Evolutionary conservation across 1,284 basidiomycete genomes (phyloP).

Genomic region (Boletus nobilissimus): DNA sequence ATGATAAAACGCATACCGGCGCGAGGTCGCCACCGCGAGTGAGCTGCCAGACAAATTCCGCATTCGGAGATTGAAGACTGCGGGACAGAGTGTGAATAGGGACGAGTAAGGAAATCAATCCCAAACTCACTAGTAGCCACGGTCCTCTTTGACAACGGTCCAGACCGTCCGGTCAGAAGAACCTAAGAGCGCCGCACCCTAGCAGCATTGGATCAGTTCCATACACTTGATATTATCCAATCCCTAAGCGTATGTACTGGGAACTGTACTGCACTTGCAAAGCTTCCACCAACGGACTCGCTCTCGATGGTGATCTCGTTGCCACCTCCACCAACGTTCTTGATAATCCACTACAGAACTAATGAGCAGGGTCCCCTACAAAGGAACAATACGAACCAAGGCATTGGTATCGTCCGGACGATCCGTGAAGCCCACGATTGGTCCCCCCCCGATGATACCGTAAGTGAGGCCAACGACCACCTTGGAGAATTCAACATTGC

Average conservation of each 20-base stretch:
- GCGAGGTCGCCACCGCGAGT: background rate
- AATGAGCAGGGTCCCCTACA: background rate
- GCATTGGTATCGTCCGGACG: rapidly evolving
- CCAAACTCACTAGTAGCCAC: background rate
- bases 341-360: background rate
- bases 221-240: background rate
- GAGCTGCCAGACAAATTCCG: background rate
- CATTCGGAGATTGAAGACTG: background rate
- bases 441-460: background rate
- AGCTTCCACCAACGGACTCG: background rate
- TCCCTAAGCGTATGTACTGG: background rate
- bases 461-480: background rate
- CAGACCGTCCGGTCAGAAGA: background rate
- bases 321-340: background rate
- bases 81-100: background rate
- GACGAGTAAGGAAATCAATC: background rate
- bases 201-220: background rate
- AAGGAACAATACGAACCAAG: background rate
- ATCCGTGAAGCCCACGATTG: background rate
- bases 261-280: background rate
- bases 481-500: background rate
- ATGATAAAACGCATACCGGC: background rate
- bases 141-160: background rate
- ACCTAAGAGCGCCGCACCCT: background rate
- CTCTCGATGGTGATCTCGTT: slow-evolving; percentile 6